Percentiles rank a stretch among this genome's conserved stretches.
These are phyloP conservation scores for Neophaeococcomyces mojaviensis DNA, from an alignment of 2,329 filamentous ascomycete genomes.

Conservation along the genomic window DNA sequence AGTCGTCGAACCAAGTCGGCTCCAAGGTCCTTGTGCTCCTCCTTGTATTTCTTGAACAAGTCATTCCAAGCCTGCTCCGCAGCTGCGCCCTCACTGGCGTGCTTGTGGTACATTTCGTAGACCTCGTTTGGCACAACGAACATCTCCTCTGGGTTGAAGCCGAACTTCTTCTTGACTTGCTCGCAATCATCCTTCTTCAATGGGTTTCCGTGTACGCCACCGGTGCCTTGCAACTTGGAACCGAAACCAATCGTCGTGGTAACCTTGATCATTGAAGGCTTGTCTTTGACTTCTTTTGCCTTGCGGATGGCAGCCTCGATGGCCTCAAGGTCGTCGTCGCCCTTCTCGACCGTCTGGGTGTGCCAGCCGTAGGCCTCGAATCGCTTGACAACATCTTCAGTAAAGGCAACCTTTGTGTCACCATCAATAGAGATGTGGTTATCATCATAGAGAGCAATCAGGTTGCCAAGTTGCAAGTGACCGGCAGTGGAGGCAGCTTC, in stretches of 20 bases:
- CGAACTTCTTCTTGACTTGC: conserved; percentile 89
- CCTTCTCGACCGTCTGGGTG: conserved; percentile 72
- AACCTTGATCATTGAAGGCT: conserved; percentile 94
- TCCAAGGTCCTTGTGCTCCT: conserved; percentile 69
- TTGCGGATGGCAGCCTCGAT: conserved; percentile 85
- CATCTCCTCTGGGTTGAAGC: conserved; percentile 88
- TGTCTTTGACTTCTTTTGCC: conserved; percentile 82
- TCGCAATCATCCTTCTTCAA: conserved; percentile 91
- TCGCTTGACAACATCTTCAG: conserved; percentile 88
- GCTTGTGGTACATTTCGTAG: conserved; percentile 83
- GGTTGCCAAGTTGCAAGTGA: conserved; percentile 94
- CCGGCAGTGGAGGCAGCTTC: conserved; percentile 90
- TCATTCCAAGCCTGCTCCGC: conserved; percentile 92
- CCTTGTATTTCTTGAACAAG: conserved; percentile 77
- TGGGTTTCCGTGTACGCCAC: conserved; percentile 91
- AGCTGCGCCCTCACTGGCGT: conserved; percentile 76
- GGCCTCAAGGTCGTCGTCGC: conserved; percentile 76
- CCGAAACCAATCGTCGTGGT: conserved; percentile 96
- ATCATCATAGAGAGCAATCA: conserved; percentile 96
- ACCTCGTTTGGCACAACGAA: conserved; percentile 93
- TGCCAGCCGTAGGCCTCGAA: conserved; percentile 99
- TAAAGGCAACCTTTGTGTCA: conserved; percentile 93
- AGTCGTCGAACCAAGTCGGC: conserved; percentile 76
- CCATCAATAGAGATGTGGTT: conserved; percentile 94
- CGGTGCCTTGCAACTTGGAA: conserved; percentile 85